Evolutionary conservation across 208 protist genomes (phyloP).

Genomic region (Acanthamoeba healyi): DNA sequence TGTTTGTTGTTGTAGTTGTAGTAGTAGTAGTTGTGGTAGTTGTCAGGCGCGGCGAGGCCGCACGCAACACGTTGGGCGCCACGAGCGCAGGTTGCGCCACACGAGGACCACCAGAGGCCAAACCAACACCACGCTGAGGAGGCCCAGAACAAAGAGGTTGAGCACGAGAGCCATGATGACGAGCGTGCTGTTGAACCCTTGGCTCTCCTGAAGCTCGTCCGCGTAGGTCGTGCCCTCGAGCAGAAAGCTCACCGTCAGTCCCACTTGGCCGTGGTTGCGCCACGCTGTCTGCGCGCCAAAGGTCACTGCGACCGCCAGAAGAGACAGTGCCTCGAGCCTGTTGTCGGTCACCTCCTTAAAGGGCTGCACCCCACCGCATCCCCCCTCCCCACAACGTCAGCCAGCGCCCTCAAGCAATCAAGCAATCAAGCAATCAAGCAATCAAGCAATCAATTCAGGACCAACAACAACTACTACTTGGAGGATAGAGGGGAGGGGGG

Average conservation of each 20-base stretch:
- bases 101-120: conserved; percentile 29
- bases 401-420: background rate
- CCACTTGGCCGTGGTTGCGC: conserved; percentile 10
- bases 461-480: background rate
- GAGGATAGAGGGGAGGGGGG: background rate
- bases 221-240: background rate
- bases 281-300: conserved; percentile 25
- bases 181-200: background rate
- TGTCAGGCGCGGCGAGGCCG: no score
- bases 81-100: background rate
- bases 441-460: background rate
- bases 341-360: conserved; percentile 25
- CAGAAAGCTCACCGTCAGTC: background rate
- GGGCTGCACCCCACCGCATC: background rate
- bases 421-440: background rate
- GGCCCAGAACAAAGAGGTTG: conserved; percentile 1
- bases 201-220: background rate
- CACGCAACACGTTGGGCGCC: no score
- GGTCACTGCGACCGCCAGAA: background rate
- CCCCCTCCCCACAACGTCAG: no score
- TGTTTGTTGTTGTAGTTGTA: no score
- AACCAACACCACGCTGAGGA: background rate
- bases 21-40: no score
- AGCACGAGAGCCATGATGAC: background rate
- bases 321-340: background rate